Base-by-base conservation (phyloP, 2,329 filamentous ascomycete genomes). In the Aspergillus pseudoglaucus region DNA sequence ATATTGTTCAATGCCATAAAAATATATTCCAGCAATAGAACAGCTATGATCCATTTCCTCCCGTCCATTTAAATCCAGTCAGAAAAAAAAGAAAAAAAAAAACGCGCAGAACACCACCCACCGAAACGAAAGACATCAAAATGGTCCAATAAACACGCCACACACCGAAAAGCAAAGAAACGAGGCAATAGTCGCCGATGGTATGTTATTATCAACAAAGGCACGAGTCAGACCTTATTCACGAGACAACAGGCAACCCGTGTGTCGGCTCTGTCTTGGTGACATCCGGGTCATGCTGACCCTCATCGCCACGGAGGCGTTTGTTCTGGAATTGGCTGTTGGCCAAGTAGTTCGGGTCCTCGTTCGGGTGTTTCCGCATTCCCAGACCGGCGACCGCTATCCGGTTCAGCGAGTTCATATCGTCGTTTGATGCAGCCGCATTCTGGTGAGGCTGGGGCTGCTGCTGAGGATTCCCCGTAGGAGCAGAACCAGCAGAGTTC, bases 331-430 rank as follows among this genome's bases (percentile, higher is more conserved):
- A 67, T 37, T 54, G 63, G 42, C 53, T 64, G 46, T 59, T 62
- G 12, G 55, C 59, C 38, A 69, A 47, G 49, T 65, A 70, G 42
- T 55, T 59, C 1, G 61, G 53, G n/a, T 70, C 67, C 18, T 66
- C 63, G 15, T 69, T 66, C 4, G 65, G 66, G 42, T 68, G 67
- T 48, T 71, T 71, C 47, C 68, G 68, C 66, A 72, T 70, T 18
- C 68, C 69, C 2, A 72, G 59, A 0, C 69, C 69, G 3, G 69
- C 69, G 6, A 70, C 68, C 10, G 69, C 69, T 45, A 72, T 72
- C 22, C 68, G 66, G 48, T 72, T 72, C 38, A 72, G 50, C 2
- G 69, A 68, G 49, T 67, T 69, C 56, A 71, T 61, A 43, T 70
- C 67, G 41, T 71, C 69, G 7, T 61, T 62, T 10, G 62, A 53